Percentiles rank a stretch among this genome's conserved stretches.
phyloP scores from a whole-genome alignment of 306 rosid genomes.

The Chamaecrista fasciculata region DNA sequence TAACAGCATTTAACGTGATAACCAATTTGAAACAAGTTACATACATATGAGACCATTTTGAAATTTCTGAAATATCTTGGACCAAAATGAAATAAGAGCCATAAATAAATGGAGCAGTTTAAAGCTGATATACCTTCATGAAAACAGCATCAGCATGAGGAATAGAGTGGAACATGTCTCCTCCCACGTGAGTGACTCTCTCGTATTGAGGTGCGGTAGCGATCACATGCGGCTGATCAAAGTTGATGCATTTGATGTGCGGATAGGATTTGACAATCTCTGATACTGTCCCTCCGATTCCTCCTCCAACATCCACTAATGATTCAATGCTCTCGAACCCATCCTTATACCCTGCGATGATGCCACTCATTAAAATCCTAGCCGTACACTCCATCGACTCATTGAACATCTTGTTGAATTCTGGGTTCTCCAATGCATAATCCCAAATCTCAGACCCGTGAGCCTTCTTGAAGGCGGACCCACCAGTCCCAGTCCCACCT shows the following conservation, averaged over 20 bases:
- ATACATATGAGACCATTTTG: too few relatives aligned
- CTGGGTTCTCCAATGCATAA: neutral
- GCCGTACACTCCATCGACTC: neutral
- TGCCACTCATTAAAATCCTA: neutral
- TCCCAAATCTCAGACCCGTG: neutral
- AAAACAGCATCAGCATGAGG: neutral
- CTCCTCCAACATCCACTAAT: conserved; percentile 43
- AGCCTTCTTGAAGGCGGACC: neutral
- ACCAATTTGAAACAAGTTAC: too few relatives aligned
- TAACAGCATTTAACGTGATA: too few relatives aligned
- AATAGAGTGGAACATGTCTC: conserved; percentile 40
- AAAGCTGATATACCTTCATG: too few relatives aligned
- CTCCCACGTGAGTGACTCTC: conserved; percentile 43
- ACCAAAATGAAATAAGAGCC: too few relatives aligned
- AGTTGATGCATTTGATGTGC: conserved; percentile 39
- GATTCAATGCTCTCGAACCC: conserved; percentile 16
- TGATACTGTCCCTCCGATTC: conserved; percentile 39
- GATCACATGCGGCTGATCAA: conserved; percentile 45
- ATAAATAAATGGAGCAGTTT: too few relatives aligned
- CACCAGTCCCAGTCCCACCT: too few relatives aligned
- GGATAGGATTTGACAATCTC: conserved; percentile 45
- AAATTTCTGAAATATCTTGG: too few relatives aligned
- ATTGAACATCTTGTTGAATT: neutral
- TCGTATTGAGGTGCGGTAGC: conserved; percentile 30
- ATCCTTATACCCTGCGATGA: too few relatives aligned